phyloP scores from a whole-genome alignment of 2,329 filamentous ascomycete species.

The Fusarium sp. region DNA sequence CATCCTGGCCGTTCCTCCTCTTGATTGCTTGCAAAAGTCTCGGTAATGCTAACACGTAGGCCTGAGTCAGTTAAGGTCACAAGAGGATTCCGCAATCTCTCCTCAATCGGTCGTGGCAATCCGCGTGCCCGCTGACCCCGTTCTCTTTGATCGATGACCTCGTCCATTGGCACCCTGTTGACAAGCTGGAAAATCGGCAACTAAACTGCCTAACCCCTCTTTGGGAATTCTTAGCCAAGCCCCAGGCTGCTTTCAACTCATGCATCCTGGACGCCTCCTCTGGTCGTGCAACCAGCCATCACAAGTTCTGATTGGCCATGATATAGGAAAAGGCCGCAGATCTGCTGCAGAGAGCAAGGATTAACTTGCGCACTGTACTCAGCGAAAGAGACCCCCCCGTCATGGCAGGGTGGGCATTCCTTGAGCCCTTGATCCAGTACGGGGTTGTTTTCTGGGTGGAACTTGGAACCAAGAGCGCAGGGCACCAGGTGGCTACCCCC shows the following conservation, averaged over 20 bases:
- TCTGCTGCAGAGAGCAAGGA: constrained; percentile 45
- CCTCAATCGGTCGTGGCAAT: constrained; percentile 44
- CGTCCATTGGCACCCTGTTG: constrained; percentile 43
- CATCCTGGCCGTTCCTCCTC: constrained; percentile 22
- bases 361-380: constrained; percentile 42
- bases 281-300: constrained; percentile 44
- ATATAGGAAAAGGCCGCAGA: constrained; percentile 50
- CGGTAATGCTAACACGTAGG: constrained; percentile 25
- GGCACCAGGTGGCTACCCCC: constrained; percentile 39
- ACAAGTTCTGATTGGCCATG: constrained; percentile 46
- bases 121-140: constrained; percentile 45
- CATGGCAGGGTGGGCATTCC: constrained; percentile 42
- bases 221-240: constrained; percentile 45
- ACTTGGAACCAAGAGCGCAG: constrained; percentile 36
- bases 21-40: constrained; percentile 36
- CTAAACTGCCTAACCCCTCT: constrained; percentile 46
- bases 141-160: constrained; percentile 43
- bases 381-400: constrained; percentile 31
- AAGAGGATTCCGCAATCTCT: constrained; percentile 47
- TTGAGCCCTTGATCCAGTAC: constrained; percentile 43
- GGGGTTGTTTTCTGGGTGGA: constrained; percentile 39
- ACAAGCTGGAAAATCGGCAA: constrained; percentile 49
- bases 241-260: constrained; percentile 47
- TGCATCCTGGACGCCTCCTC: constrained; percentile 45
- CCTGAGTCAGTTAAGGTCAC: constrained; percentile 49